Percentiles rank a stretch among this genome's conserved stretches.
Evolutionary conservation across 345 rosid genomes (phyloP).

Genomic region (Camelina neglecta): DNA sequence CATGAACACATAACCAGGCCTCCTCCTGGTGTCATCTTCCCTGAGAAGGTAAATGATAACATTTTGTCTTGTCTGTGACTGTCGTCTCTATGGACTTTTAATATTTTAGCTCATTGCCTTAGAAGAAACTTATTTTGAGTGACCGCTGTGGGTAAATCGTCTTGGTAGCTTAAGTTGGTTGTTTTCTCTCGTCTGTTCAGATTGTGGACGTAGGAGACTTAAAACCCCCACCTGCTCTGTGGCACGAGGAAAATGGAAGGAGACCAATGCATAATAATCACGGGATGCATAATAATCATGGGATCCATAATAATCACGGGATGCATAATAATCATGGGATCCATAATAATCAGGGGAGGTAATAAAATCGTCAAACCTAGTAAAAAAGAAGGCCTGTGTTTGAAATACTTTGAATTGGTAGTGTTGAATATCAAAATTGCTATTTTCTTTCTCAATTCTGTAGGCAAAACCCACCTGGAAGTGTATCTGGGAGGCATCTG

Average conservation of each 20-base stretch:
- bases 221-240: slow-evolving; percentile 73
- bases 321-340: slow-evolving; percentile 40
- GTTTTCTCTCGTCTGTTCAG: slow-evolving; percentile 47
- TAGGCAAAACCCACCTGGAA: slow-evolving; percentile 72
- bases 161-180: slow-evolving; percentile 6
- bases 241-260: slow-evolving; percentile 90
- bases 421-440: background rate
- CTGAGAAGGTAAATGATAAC: slow-evolving; percentile 65
- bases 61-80: background rate
- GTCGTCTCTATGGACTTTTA: background rate
- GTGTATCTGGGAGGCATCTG: slow-evolving; percentile 69
- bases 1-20: slow-evolving; percentile 81
- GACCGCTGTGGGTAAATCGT: background rate
- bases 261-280: slow-evolving; percentile 58
- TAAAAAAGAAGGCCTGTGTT: background rate
- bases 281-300: slow-evolving; percentile 46
- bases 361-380: slow-evolving; percentile 21
- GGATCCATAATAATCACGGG: slow-evolving; percentile 44
- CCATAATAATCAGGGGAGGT: slow-evolving; percentile 49
- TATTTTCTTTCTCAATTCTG: slow-evolving; percentile 25
- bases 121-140: slow-evolving; percentile 1
- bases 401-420: background rate
- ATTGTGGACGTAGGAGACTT: slow-evolving; percentile 65
- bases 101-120: background rate
- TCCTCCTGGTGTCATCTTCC: slow-evolving; percentile 81